phyloP scores from a whole-genome alignment of 768 basidiomycete genomes.

The Tephrocybe sp. region DNA sequence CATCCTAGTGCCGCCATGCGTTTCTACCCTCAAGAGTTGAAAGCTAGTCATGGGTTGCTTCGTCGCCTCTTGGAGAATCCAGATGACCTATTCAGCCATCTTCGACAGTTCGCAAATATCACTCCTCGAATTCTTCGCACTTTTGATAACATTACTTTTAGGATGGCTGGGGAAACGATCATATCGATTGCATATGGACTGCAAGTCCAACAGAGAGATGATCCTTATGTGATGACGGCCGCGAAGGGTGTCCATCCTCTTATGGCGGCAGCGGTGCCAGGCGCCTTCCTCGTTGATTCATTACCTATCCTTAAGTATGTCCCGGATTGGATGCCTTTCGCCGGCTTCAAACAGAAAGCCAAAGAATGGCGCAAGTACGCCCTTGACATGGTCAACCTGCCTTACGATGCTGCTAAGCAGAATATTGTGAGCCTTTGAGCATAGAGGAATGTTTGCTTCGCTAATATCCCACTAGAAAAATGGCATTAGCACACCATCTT shows the following conservation, averaged over 20 bases:
- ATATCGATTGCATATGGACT: constrained; percentile 34
- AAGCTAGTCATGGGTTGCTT: constrained; percentile 21
- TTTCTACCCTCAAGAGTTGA: constrained; percentile 20
- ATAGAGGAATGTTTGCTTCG: neutral
- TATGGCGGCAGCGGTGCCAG: constrained; percentile 21
- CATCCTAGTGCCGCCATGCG: constrained; percentile 13
- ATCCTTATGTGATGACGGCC: constrained; percentile 31
- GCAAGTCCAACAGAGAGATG: constrained; percentile 25
- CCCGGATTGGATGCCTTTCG: constrained; percentile 35
- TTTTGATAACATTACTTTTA: neutral
- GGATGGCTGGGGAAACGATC: constrained; percentile 23
- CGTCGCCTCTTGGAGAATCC: constrained; percentile 18
- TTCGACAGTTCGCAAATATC: constrained; percentile 8
- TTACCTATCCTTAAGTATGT: constrained; percentile 28
- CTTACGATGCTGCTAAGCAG: constrained; percentile 18
- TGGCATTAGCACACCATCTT: constrained; percentile 20
- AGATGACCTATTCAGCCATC: constrained; percentile 9
- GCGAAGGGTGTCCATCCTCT: constrained; percentile 27
- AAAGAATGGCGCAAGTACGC: constrained; percentile 20
- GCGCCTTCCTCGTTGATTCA: constrained; percentile 30
- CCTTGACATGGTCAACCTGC: constrained; percentile 18
- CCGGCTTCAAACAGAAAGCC: constrained; percentile 32
- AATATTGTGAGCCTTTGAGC: constrained; percentile 14
- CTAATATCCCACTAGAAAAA: constrained; percentile 9
- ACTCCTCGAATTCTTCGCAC: neutral